Evolutionary conservation across 2,329 filamentous ascomycete species (phyloP).

Genomic region (Phialemonium atrogriseum): DNA sequence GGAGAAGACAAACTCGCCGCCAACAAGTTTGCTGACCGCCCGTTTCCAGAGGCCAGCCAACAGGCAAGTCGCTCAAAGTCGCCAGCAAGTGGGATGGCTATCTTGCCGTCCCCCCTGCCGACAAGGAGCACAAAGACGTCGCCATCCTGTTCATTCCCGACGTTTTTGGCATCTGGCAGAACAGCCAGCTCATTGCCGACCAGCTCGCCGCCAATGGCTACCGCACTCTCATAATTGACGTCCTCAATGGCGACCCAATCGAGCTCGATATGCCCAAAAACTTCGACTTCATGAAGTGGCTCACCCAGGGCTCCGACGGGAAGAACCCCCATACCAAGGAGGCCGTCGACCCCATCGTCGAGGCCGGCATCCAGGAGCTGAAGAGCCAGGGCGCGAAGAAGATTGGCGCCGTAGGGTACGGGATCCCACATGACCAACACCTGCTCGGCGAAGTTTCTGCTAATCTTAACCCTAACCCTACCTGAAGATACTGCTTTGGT

Average conservation of each 20-base stretch:
- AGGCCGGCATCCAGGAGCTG: conserved; percentile 47
- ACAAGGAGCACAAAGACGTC: conserved; percentile 28
- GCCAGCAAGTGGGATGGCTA: conserved; percentile 38
- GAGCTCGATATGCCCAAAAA: conserved; percentile 36
- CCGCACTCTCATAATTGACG: conserved; percentile 58
- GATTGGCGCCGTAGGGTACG: conserved; percentile 59
- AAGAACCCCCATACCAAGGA: conserved; percentile 39
- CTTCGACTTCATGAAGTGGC: conserved; percentile 36
- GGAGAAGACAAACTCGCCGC: neutral
- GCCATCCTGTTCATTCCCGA: conserved; percentile 41
- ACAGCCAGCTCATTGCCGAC: conserved; percentile 62
- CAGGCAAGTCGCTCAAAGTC: conserved; percentile 37
- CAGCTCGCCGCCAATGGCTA: conserved; percentile 68
- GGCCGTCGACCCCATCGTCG: conserved; percentile 38
- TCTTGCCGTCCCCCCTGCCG: conserved; percentile 35
- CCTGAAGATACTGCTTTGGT: conserved; percentile 75
- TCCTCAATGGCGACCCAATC: conserved; percentile 60
- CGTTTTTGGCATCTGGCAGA: conserved; percentile 46
- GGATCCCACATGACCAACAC: too few species aligned
- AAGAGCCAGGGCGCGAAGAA: conserved; percentile 46
- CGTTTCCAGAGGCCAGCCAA: conserved; percentile 35
- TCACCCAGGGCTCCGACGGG: conserved; percentile 33
- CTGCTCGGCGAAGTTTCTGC: too few species aligned
- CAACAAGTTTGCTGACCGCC: neutral
- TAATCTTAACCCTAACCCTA: too few species aligned